These are phyloP conservation scores for Chalciporus piperatus DNA, from an alignment of 768 basidiomycete genomes.

Conservation along the genomic window DNA sequence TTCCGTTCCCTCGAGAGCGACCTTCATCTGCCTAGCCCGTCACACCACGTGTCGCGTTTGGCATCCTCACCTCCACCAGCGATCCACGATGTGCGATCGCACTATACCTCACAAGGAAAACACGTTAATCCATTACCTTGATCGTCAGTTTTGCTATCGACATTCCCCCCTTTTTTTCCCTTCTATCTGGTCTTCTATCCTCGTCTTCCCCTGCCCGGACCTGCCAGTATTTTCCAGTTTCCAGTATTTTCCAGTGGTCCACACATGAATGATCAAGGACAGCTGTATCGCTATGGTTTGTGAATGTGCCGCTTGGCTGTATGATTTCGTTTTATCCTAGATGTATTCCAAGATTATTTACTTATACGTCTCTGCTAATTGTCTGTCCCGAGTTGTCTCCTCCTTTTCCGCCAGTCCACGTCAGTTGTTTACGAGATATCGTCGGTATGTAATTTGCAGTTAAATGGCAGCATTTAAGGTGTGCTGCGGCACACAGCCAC, in stretches of 20 bases:
- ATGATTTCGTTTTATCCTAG: conserved; percentile 30
- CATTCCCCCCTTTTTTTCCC: conserved; percentile 12
- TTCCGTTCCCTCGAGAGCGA: conserved; percentile 47
- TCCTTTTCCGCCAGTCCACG: conserved; percentile 11
- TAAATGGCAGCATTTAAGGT: conserved; percentile 29
- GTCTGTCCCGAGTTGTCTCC: conserved; percentile 15
- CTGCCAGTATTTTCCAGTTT: conserved; percentile 26
- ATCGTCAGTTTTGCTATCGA: conserved; percentile 21
- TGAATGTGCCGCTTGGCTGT: conserved; percentile 20
- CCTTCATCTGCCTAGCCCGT: conserved; percentile 48
- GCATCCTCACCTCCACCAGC: conserved; percentile 42
- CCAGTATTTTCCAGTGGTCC: conserved; percentile 26
- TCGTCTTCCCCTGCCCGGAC: conserved; percentile 23
- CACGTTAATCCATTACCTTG: conserved; percentile 47
- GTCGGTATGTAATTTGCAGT: conserved; percentile 20
- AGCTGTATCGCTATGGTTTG: conserved; percentile 34
- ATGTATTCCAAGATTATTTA: conserved; percentile 34
- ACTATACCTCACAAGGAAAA: conserved; percentile 43
- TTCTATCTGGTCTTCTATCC: conserved; percentile 22
- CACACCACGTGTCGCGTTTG: conserved; percentile 40
- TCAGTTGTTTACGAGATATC: conserved; percentile 23
- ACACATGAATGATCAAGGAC: conserved; percentile 22
- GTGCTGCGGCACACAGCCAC: conserved; percentile 29
- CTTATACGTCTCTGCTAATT: conserved; percentile 32
- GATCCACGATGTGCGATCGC: conserved; percentile 35